phyloP scores from a whole-genome alignment of 345 rosid genomes.

The Toxicodendron radicans region DNA sequence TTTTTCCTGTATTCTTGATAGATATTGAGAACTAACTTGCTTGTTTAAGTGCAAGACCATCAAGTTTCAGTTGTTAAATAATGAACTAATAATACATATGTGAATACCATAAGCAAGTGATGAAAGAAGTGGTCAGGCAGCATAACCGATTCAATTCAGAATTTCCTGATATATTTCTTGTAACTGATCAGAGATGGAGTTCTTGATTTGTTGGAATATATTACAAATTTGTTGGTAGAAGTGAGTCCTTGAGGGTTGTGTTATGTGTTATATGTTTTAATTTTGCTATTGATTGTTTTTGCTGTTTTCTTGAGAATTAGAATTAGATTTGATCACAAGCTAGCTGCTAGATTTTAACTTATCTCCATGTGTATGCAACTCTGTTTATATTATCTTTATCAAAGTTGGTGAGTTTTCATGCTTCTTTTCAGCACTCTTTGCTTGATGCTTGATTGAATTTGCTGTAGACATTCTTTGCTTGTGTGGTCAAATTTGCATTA shows the following conservation, averaged over 20 bases:
- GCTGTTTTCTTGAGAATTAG: not conserved
- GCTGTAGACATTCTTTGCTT: not conserved
- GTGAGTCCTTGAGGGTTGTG: not conserved
- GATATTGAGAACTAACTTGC: not conserved
- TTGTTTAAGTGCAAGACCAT: not conserved
- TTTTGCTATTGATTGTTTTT: not conserved
- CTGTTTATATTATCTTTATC: not conserved
- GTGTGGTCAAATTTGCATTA: not conserved
- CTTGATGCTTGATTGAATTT: not conserved
- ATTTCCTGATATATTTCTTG: not conserved
- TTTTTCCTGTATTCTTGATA: not conserved
- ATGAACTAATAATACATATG: not conserved
- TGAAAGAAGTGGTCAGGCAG: not conserved
- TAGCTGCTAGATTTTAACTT: not conserved
- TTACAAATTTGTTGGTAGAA: not conserved
- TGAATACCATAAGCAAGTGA: not conserved
- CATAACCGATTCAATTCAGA: not conserved
- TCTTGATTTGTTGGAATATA: not conserved
- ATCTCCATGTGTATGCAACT: not conserved
- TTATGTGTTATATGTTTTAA: not conserved
- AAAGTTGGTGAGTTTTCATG: not conserved
- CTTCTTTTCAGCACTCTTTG: not conserved
- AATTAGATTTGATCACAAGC: not conserved
- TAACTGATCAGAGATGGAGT: not conserved
- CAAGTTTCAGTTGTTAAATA: not conserved